Evolutionary conservation across 2,329 filamentous ascomycete species (phyloP), one percentile per base, ranked within the genome.

Genomic region (Huntiella decipiens): DNA sequence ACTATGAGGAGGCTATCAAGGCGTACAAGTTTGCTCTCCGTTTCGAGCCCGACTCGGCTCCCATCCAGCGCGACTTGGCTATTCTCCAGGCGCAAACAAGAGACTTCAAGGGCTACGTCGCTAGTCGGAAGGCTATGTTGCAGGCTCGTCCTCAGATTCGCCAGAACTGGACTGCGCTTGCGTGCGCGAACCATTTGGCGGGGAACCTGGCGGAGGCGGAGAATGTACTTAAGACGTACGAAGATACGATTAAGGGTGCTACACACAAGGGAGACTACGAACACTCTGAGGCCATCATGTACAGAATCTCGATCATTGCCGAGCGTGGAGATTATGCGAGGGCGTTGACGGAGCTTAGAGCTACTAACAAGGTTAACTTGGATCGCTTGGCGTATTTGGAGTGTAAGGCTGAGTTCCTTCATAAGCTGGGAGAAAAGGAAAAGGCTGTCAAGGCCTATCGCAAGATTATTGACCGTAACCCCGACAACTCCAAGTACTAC

Each of bases 1-100:
- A 98, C 64, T 96, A 92, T 56, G 91, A 96, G 61, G 91, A 96
- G 66, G 88, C 92, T 7, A 95, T 95, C 66, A 96, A 96, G 70
- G 92, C 91, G 49, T 98, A 98, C 70, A 92, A 93, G 61, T 94
- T 93, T 62, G 91, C 91, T 12, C 67, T 98, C 55, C 79, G 77
- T 59, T 73, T 96, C 50, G 91, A 98, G 58, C 88, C 92, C n/a
- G 86, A 93, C 16, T 94, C 85, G 11, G 71, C 77, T 51, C 88
- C 94, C 61, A 98, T 98, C 56, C 84, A 93, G 61, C 77, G 91
- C 53, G 92, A 98, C 58, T 70, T 98, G 51, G 88, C 91, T 43
- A 74, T 92, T 51, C 73, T 98, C 50, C 91, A 98, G 66, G 74
- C 93, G 54, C 91, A 98, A 66, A 95, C 94, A 75, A 79, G 91